Base-by-base conservation (phyloP, 2,329 filamentous ascomycete genomes). In the Neofusicoccum umdonicola region DNA sequence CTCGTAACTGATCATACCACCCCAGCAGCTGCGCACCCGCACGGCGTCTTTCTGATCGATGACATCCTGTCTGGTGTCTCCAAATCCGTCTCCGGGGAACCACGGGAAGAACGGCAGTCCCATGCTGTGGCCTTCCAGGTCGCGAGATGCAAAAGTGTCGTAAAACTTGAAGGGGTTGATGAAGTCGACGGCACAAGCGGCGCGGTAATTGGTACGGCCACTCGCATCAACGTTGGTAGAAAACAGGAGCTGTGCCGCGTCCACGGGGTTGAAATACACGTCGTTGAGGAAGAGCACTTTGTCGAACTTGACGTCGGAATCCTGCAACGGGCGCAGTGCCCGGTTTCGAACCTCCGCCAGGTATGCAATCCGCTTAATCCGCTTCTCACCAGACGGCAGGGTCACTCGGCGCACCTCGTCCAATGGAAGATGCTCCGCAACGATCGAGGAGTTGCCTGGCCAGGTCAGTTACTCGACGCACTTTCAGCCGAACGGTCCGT, bases 331-430 rank as follows among this genome's bases (percentile, higher is more conserved):
- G 42, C 82, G 79, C 27, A 93, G 76, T 0, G 89, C 90, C 51
- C 85, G 84, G 73, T 93, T 93, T 57, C 90, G 85, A 57, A 91
- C 87, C 72, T 89, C 86, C 12, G 90, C 88, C 19, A 93, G 80
- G 74, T 89, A 92, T 35, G 88, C 84, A 48, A 93, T 88, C n/a
- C 90, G 84, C 74, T 91, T 91, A 42, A 89, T 81, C n/a, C 87
- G 84, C 45, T 80, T 78, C 44, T 84, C 82, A 0, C 89, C 89
- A 65, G 85, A 85, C 2, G 88, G 87, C 41, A 91, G 78, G 2
- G 80, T 84, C 51, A 90, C 79, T 62, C 84, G 85, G 4, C 85
- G 84, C 1, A 92, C 80, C 1, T 77, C 76, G n/a, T 78, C 75
- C 45, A 87, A 72, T 65, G 87, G 79, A 48, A 92, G 76, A 68